These are phyloP conservation scores for Sarocladiaceae sp. DNA, from an alignment of 2,329 filamentous ascomycete genomes.

Conservation along the genomic window DNA sequence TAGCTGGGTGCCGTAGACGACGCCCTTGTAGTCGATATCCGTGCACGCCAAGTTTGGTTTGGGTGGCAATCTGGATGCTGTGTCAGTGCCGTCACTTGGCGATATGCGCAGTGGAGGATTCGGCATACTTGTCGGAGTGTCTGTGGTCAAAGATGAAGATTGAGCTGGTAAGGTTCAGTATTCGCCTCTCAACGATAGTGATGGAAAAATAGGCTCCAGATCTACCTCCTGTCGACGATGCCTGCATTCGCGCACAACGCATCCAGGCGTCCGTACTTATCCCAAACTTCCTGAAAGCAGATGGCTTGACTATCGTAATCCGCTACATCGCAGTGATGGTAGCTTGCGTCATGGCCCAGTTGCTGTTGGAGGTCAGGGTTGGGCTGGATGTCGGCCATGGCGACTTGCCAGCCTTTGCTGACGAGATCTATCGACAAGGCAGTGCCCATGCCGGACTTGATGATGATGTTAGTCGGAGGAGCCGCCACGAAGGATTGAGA, in stretches of 20 bases:
- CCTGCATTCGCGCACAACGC: conserved; percentile 44
- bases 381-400: conserved; percentile 30
- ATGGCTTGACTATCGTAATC: conserved; percentile 36
- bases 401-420: conserved; percentile 24
- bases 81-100: too few species aligned
- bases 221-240: conserved; percentile 34
- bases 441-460: conserved; percentile 40
- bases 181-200: neutral
- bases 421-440: conserved; percentile 28
- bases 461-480: neutral
- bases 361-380: conserved; percentile 23
- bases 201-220: neutral
- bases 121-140: conserved; percentile 12
- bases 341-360: conserved; percentile 31
- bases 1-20: conserved; percentile 42
- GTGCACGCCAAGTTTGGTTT: conserved; percentile 38
- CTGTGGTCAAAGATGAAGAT: conserved; percentile 31
- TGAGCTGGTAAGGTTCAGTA: conserved; percentile 21
- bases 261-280: conserved; percentile 39
- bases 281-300: conserved; percentile 35
- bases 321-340: conserved; percentile 38
- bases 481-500: neutral
- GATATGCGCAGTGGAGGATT: neutral
- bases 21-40: conserved; percentile 44
- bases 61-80: conserved; percentile 32